Conservation (phyloP, 768 basidiomycete genomes). For the Boletus rufocinnamomeus region DNA sequence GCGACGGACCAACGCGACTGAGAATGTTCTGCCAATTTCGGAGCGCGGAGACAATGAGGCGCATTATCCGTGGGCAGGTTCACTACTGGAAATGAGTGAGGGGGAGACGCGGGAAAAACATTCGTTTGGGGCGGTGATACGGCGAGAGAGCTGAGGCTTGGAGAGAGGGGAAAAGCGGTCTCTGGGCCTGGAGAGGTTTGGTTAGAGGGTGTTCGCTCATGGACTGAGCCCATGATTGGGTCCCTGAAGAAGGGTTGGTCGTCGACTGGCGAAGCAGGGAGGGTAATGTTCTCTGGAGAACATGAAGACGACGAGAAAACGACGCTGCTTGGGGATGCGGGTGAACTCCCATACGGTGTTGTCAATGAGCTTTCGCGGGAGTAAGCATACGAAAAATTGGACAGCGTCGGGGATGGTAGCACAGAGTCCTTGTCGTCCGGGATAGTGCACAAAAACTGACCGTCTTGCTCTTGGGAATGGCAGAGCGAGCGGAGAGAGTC, state of each 20-base stretch:
- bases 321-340: constrained; percentile 24
- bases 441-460: constrained; percentile 13
- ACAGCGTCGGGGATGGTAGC: constrained; percentile 31
- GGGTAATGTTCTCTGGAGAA: constrained; percentile 26
- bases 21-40: constrained; percentile 2
- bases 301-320: constrained; percentile 20
- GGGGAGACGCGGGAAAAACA: constrained; percentile 10
- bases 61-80: background rate
- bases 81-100: background rate
- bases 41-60: constrained; percentile 3
- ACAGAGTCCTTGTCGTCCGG: constrained; percentile 31
- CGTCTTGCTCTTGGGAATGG: constrained; percentile 18
- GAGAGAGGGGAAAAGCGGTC: constrained; percentile 7
- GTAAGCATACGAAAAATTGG: constrained; percentile 28
- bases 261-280: constrained; percentile 28
- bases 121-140: constrained; percentile 4
- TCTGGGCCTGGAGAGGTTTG: background rate
- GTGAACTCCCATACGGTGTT: constrained; percentile 23
- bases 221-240: background rate
- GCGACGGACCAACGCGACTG: constrained; percentile 35
- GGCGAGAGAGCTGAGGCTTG: constrained; percentile 4
- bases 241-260: constrained; percentile 12
- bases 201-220: constrained; percentile 8
- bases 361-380: constrained; percentile 33
- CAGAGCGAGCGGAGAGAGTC: constrained; percentile 15